Evolutionary conservation across 139 green algal genomes (phyloP), one percentile per base, ranked within the genome.

Genomic region (Chlamydomonas incerta): DNA sequence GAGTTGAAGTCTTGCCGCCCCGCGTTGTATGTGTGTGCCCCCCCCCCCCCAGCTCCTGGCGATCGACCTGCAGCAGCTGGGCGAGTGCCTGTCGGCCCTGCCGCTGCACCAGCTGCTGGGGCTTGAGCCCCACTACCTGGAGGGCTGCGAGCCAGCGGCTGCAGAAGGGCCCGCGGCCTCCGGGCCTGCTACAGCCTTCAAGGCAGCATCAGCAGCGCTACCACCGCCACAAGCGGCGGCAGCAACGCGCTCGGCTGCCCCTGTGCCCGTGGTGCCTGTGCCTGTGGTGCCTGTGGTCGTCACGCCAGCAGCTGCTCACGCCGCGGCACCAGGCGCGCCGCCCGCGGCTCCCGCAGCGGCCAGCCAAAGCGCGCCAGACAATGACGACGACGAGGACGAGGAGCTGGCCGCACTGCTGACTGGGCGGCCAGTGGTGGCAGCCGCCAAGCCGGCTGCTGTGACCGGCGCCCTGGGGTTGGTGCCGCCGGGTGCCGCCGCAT

Each of bases 61-160:
- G 21, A 76, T 85, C 0, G 80, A 85, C 50, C 80, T 85, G 24
- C 8, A 72, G 35, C 15, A n/a, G 47, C 67, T 85, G 46, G 80
- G 9, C 29, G 80, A 50, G 50, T 70, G 50, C 66, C 80, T 85
- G 33, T 35, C 80, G 4, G 47, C 65, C 18, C 80, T 85, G 67
- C 80, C 80, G 35, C 80, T 85, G 50, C 67, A 76, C 80, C 2
- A 8, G 35, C 67, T 85, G 50, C 50, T 85, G 26, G 80, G 80
- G 21, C 31, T 85, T 67, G 80, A 85, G 80, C 66, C 80, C 0
- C 33, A 85, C n/a, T 85, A 47, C 47, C 67, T 85, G 50, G 67
- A 67, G 33, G 80, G 47, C 15, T 23, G 76, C 20, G 67, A 85
- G 67, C 37, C 46, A 13, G 58, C 24, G 14, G 29, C 34, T 6